A percentile compares a stretch with the other conserved stretches of the same genome.
phyloP scores from a whole-genome alignment of 2,329 filamentous ascomycete species.

The Fusarium guadeloupense region DNA sequence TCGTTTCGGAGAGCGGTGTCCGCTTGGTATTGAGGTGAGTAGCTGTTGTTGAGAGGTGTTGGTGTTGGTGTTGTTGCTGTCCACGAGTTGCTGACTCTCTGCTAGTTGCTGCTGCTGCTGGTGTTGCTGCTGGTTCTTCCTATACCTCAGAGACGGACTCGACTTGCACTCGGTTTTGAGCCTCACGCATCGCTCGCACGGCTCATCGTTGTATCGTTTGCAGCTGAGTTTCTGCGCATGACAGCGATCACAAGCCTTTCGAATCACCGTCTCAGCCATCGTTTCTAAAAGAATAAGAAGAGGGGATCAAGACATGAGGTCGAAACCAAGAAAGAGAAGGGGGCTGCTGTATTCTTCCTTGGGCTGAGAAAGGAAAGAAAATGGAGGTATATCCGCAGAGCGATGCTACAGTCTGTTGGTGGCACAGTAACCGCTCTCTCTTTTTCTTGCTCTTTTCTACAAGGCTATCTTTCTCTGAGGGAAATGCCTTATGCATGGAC shows the following conservation, averaged over 20 bases:
- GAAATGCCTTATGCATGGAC: conserved; percentile 22
- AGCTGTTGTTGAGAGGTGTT: conserved; percentile 23
- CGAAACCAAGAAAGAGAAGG: conserved; percentile 31
- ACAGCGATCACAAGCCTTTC: conserved; percentile 59
- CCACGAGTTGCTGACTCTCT: conserved; percentile 18
- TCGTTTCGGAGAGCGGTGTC: conserved; percentile 50
- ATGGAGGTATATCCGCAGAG: conserved; percentile 11
- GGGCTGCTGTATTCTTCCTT: not conserved
- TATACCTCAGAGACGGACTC: conserved; percentile 54
- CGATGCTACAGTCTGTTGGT: conserved; percentile 14
- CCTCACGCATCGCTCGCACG: conserved; percentile 55
- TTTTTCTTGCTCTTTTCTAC: not conserved
- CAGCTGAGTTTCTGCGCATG: conserved; percentile 58
- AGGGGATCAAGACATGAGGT: conserved; percentile 42
- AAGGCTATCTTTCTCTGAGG: not conserved
- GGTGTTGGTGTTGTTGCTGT: conserved; percentile 21
- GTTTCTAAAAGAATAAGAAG: conserved; percentile 38
- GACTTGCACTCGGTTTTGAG: conserved; percentile 56
- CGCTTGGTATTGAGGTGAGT: conserved; percentile 24
- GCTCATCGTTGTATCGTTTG: conserved; percentile 52
- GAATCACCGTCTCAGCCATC: conserved; percentile 52
- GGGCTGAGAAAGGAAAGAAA: not conserved
- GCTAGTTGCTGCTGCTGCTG: conserved; percentile 29
- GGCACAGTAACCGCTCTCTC: conserved; percentile 16
- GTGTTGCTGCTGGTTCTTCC: conserved; percentile 48